A percentile compares a stretch with the other conserved stretches of the same genome.
These are phyloP conservation scores for Voacanga thouarsii DNA, from an alignment of 257 asterid species.

Conservation along the genomic window DNA sequence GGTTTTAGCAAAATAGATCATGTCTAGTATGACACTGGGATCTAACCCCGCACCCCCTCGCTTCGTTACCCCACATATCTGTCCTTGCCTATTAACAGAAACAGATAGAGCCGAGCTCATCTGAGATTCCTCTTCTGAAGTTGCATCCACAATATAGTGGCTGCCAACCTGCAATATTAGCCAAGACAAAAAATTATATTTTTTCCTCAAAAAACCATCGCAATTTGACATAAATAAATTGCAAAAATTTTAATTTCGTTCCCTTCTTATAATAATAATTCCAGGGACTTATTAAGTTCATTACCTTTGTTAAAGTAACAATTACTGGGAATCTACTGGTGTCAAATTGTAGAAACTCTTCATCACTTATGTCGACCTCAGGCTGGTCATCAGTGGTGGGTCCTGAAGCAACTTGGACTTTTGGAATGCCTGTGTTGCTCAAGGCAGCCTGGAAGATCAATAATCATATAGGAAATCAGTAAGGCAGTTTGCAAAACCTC, in stretches of 20 bases:
- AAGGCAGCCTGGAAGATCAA: conserved; percentile 62
- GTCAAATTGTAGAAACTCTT: conserved; percentile 78
- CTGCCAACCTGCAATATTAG: conserved; percentile 57
- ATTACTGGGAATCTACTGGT: conserved; percentile 72
- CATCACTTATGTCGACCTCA: conserved; percentile 78
- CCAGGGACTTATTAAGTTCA: conserved; percentile 40
- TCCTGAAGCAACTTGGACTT: conserved; percentile 60
- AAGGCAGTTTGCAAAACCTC: not conserved
- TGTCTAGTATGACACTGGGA: conserved; percentile 70
- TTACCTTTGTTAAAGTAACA: conserved; percentile 79
- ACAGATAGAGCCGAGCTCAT: conserved; percentile 88
- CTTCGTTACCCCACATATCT: conserved; percentile 73
- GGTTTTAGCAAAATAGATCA: conserved; percentile 74
- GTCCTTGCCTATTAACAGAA: conserved; percentile 67
- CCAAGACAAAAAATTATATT: not conserved
- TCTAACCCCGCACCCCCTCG: conserved; percentile 80
- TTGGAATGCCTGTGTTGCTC: conserved; percentile 82
- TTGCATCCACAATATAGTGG: conserved; percentile 83
- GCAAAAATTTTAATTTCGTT: not conserved
- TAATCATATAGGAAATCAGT: conserved; percentile 4
- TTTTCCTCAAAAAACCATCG: not conserved
- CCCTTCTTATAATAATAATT: conserved; percentile 61
- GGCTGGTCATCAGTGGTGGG: conserved; percentile 61
- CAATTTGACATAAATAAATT: not conserved
- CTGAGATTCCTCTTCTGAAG: conserved; percentile 88